Conservation (phyloP, 2,329 filamentous ascomycete species). For the Trichoderma atrobrunneum region DNA sequence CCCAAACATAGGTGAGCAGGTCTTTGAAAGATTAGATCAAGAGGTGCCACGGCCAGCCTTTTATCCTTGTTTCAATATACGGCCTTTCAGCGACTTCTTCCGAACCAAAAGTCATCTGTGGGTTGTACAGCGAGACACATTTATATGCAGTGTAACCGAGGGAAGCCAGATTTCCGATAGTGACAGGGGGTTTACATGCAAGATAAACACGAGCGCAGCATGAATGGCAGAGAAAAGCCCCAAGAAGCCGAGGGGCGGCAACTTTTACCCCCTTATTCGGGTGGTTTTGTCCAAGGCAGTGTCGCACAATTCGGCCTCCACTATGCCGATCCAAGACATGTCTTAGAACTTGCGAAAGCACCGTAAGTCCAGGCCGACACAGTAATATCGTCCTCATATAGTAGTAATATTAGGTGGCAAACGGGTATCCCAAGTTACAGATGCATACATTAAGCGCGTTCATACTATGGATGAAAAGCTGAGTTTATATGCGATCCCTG, state of each 20-base stretch:
- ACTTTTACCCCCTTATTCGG: background rate
- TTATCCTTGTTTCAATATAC: background rate
- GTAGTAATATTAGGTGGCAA: background rate
- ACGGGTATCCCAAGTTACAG: background rate
- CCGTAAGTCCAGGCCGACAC: background rate
- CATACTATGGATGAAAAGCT: too few relatives aligned
- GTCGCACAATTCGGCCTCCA: background rate
- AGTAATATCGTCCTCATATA: background rate
- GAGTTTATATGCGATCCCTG: background rate
- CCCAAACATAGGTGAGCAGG: background rate
- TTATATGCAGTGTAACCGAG: background rate
- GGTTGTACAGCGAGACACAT: background rate
- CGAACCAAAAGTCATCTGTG: background rate
- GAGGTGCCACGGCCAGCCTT: background rate
- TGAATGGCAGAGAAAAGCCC: background rate
- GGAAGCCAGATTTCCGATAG: background rate
- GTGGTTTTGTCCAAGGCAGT: background rate
- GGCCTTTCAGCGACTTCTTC: background rate
- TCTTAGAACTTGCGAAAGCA: background rate
- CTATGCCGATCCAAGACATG: background rate
- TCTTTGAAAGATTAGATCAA: background rate
- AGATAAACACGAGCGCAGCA: background rate
- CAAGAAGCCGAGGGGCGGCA: background rate
- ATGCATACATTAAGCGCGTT: too few relatives aligned
- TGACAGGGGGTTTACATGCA: background rate